Evolutionary conservation across 345 rosid genomes (phyloP).

Genomic region (Citrus reticulata): DNA sequence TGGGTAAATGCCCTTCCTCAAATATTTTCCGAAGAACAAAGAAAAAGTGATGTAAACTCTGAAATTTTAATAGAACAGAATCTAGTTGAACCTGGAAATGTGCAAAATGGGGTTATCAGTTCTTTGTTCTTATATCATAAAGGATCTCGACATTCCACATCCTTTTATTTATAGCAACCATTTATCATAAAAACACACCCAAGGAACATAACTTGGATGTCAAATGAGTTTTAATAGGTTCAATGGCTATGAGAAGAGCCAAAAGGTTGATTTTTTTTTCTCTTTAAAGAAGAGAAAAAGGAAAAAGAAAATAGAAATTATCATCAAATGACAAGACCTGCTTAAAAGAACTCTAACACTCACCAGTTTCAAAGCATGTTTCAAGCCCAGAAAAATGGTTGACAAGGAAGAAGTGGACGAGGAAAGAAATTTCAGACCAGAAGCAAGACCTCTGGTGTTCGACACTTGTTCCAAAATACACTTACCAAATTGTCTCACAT

Average conservation of each 20-base stretch:
- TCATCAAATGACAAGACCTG: conserved; percentile 5
- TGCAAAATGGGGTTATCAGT: conserved; percentile 12
- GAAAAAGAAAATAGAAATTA: not conserved
- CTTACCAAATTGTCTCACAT: conserved; percentile 82
- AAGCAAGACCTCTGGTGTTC: conserved; percentile 69
- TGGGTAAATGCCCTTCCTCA: conserved; percentile 49
- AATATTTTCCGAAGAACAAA: conserved; percentile 74
- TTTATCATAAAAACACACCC: not conserved
- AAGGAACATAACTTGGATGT: not conserved
- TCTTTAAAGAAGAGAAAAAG: not conserved
- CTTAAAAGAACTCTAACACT: conserved; percentile 21
- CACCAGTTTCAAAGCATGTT: conserved; percentile 81
- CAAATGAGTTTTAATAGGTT: not conserved
- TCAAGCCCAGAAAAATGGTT: conserved; percentile 63
- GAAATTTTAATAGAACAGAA: conserved; percentile 59
- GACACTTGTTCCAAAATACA: conserved; percentile 86
- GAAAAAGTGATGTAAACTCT: conserved; percentile 74
- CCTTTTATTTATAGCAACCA: not conserved
- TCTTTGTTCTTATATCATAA: not conserved
- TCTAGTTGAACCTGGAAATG: conserved; percentile 62
- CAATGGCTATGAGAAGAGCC: not conserved
- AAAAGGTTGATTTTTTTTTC: not conserved
- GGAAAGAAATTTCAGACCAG: conserved; percentile 85
- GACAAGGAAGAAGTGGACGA: conserved; percentile 52
- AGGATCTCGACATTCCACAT: not conserved